Percentiles rank a stretch among this genome's conserved stretches.
These are phyloP conservation scores for Mangifera indica DNA, from an alignment of 345 rosid genomes.

Conservation along the genomic window DNA sequence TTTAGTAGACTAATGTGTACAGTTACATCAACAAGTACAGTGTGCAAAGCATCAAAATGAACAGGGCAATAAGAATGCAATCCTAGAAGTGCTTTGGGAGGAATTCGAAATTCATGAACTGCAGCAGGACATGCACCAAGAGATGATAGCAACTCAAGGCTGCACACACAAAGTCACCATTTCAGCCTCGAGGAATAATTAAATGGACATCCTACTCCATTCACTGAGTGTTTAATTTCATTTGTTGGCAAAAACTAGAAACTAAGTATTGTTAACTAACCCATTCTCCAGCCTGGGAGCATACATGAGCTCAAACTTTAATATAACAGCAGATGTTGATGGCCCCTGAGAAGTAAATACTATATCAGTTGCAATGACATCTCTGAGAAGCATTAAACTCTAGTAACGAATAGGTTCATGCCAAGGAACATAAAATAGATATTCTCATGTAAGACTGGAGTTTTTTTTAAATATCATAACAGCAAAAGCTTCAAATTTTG, in stretches of 20 bases:
- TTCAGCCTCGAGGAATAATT: slow-evolving; percentile 12
- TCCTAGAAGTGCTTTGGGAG: slow-evolving; percentile 89
- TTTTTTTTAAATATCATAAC: background rate
- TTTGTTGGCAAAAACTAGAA: background rate
- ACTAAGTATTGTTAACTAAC: slow-evolving; percentile 31
- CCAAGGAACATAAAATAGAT: background rate
- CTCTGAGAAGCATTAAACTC: slow-evolving; percentile 2
- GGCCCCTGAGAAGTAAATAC: slow-evolving; percentile 43
- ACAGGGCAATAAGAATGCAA: slow-evolving; percentile 94
- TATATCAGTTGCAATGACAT: background rate
- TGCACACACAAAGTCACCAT: slow-evolving; percentile 25
- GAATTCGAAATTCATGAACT: slow-evolving; percentile 84
- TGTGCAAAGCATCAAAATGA: slow-evolving; percentile 83
- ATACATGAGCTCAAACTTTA: slow-evolving; percentile 93
- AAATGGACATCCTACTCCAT: slow-evolving; percentile 1
- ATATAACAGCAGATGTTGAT: slow-evolving; percentile 70
- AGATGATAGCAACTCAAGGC: slow-evolving; percentile 48
- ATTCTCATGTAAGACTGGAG: background rate
- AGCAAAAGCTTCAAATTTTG: background rate
- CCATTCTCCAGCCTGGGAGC: slow-evolving; percentile 52
- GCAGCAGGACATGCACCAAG: slow-evolving; percentile 58
- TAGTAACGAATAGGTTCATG: background rate
- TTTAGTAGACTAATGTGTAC: slow-evolving; percentile 72
- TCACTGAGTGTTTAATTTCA: background rate
- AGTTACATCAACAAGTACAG: slow-evolving; percentile 75